Conservation (phyloP, 1,139 yeast species). For the Lodderomyces theae region DNA sequence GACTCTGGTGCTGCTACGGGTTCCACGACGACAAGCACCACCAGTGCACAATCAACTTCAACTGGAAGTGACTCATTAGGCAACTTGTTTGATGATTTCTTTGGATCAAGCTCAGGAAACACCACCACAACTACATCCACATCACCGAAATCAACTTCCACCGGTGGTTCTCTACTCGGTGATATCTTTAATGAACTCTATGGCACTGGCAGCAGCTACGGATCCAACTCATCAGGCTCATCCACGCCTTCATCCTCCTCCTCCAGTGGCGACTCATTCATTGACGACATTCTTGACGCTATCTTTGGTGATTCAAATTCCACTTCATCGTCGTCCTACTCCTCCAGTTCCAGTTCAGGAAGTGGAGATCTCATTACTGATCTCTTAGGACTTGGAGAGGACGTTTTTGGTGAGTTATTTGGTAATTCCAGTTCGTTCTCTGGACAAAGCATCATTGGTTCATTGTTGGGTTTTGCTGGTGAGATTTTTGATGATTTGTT, state of each 20-base stretch:
- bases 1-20: conserved; percentile 7
- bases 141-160: conserved; percentile 12
- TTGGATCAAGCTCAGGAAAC: conserved; percentile 15
- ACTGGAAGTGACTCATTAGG: conserved; percentile 6
- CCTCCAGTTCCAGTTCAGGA: conserved; percentile 9
- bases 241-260: conserved; percentile 16
- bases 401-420: conserved; percentile 7
- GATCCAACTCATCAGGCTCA: conserved; percentile 6
- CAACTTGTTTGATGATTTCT: conserved; percentile 16
- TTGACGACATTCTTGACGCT: conserved; percentile 15
- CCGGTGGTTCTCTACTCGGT: conserved; percentile 16
- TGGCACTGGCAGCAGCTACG: conserved; percentile 15
- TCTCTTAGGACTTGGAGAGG: conserved; percentile 11
- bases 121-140: conserved; percentile 15
- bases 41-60: background rate
- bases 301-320: conserved; percentile 15
- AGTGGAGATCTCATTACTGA: conserved; percentile 13
- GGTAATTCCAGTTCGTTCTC: conserved; percentile 4
- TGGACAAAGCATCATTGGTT: conserved; percentile 7
- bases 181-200: conserved; percentile 19
- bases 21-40: conserved; percentile 5
- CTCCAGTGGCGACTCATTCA: conserved; percentile 12
- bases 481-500: conserved; percentile 14
- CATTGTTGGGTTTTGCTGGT: conserved; percentile 11
- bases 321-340: conserved; percentile 9